These are phyloP conservation scores for Penicillium brasilianum DNA, from an alignment of 2,329 filamentous ascomycete genomes.

Conservation along the genomic window DNA sequence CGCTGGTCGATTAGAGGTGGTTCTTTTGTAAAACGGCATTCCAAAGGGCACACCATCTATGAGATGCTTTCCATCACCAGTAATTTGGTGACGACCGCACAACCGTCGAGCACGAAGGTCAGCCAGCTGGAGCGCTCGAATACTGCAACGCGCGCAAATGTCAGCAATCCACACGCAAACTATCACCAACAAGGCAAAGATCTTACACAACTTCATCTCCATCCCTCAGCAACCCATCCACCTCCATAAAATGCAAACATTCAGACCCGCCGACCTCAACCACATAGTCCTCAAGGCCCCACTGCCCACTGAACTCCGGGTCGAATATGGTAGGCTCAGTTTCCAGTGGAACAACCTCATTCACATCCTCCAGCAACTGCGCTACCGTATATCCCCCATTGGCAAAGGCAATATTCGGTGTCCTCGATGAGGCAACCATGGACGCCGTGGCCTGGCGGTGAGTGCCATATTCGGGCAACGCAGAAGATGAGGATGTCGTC, in stretches of 20 bases:
- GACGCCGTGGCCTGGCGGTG: conserved; percentile 38
- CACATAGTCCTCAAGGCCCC: conserved; percentile 88
- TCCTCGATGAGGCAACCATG: conserved; percentile 39
- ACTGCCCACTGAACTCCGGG: conserved; percentile 56
- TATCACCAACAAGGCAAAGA: neutral
- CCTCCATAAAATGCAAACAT: conserved; percentile 81
- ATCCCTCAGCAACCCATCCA: conserved; percentile 73
- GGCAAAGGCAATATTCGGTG: conserved; percentile 42
- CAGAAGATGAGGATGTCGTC: conserved; percentile 51
- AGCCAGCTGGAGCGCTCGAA: conserved; percentile 75
- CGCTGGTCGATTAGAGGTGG: conserved; percentile 65
- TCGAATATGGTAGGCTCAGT: conserved; percentile 52
- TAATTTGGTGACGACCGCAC: conserved; percentile 81
- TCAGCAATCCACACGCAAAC: neutral
- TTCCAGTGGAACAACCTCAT: conserved; percentile 81
- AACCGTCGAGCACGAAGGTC: conserved; percentile 76
- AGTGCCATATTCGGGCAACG: conserved; percentile 20
- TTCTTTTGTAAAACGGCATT: conserved; percentile 66
- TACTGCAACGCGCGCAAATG: conserved; percentile 55
- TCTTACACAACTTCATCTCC: conserved; percentile 81
- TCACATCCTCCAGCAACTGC: conserved; percentile 76
- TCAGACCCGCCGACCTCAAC: conserved; percentile 85
- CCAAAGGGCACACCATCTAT: conserved; percentile 88
- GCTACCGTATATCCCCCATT: conserved; percentile 70
- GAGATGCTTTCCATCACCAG: conserved; percentile 75